These are phyloP conservation scores for Pythium rishiriense DNA, from an alignment of 352 stramenopile species.

Conservation along the genomic window DNA sequence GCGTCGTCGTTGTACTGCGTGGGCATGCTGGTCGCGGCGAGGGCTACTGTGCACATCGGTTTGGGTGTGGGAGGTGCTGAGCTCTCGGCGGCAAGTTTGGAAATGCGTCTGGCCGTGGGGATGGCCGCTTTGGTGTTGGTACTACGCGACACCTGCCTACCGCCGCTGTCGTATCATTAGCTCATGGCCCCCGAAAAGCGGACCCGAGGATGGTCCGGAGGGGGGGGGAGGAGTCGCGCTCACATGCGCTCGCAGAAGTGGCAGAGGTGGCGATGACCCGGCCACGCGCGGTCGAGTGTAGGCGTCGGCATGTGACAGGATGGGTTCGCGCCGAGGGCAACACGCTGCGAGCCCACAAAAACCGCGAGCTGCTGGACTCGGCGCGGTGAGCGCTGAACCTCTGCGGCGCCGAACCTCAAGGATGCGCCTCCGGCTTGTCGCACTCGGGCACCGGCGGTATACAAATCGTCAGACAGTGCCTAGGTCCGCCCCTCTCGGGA, in stretches of 20 bases:
- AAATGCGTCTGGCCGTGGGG: neutral
- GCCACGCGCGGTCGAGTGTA: neutral
- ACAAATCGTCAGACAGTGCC: neutral
- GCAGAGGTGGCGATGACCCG: neutral
- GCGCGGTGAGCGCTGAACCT: constrained; percentile 4
- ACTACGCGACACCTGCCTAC: neutral
- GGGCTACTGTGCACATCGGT: constrained; percentile 17
- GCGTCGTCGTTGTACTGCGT: constrained; percentile 17
- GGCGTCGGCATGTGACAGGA: constrained; percentile 27
- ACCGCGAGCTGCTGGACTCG: constrained; percentile 16
- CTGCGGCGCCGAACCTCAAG: constrained; percentile 13
- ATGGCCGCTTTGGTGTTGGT: neutral
- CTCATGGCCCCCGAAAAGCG: constrained; percentile 5
- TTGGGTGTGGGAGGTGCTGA: neutral
- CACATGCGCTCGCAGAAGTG: neutral
- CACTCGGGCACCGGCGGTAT: neutral
- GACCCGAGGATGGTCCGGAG: neutral
- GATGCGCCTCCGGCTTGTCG: constrained; percentile 8
- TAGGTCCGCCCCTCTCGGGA: neutral
- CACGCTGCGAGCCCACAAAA: constrained; percentile 12
- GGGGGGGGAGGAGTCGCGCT: too few species aligned
- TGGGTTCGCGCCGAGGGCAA: constrained; percentile 12
- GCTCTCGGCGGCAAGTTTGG: constrained; percentile 3
- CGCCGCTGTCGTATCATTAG: constrained; percentile 3
- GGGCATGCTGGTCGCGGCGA: constrained; percentile 14